Base-by-base conservation (phyloP, 768 basidiomycete genomes). In the Boletus vermiculosoides region DNA sequence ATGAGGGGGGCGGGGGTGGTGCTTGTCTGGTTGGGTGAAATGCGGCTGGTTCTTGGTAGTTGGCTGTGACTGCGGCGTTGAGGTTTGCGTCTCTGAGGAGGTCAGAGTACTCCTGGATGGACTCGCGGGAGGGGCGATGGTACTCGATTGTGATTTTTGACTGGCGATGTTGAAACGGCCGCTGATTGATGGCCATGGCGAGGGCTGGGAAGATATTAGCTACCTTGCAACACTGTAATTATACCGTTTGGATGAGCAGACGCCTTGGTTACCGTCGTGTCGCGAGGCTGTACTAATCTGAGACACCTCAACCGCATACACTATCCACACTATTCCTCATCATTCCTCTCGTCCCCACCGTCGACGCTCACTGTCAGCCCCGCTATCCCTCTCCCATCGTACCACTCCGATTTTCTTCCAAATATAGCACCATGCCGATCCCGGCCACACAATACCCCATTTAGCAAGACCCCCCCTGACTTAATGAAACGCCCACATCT, bases 121-220 rank as follows among this genome's bases (percentile, higher is more conserved):
- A 87, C 70, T 88, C 83, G 44, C 88, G 76, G 12, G 85, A 86
- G 3, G 88, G 88, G 18, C 85, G 78, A 74, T 88, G 84, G 70
- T 89, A 87, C 66, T 92, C 87, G 70, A 92, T 78, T 16, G 87
- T 85, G 54, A 82, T 84, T 77, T 82, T 86, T 28, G 85, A 85
- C 66, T 75, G 74, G 54, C 73, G 74, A 54, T 77, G 74, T 63
- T 78, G 76, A 57, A 71, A 71, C 51, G 73, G 71, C 64, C 77
- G 77, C 71, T 78, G 79, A 72, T 81, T 80, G 65, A 78, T 73
- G 63, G 76, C 73, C 78, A 79, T 80, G 60, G 65, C 31, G 34
- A 50, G 48, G 34, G 46, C 46, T 50, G 48, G 34, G 34, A 50
- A 48, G 31, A 13, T 31, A 9, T 20, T 18, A n/a, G 20, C 25